A percentile compares a stretch with the other conserved stretches of the same genome.
These are phyloP conservation scores for Phytophthora multivora DNA, from an alignment of 352 stramenopile genomes.

Conservation along the genomic window DNA sequence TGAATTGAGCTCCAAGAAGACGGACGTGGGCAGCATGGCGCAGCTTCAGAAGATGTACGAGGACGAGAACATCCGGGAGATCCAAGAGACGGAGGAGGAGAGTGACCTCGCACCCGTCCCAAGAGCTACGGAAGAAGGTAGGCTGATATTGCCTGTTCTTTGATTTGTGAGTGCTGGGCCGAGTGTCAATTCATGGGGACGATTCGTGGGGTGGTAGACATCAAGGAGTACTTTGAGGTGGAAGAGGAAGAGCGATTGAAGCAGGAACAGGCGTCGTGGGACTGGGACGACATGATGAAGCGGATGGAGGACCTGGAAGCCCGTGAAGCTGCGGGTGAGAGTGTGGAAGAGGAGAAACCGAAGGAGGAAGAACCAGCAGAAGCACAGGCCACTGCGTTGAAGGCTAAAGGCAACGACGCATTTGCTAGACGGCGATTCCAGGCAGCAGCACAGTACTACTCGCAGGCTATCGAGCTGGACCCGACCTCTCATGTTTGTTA, in stretches of 20 bases:
- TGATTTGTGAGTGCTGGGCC: not conserved
- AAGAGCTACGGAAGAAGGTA: conserved; percentile 67
- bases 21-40: conserved; percentile 63
- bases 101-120: conserved; percentile 53
- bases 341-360: conserved; percentile 35
- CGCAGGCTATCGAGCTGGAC: conserved; percentile 83
- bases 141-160: not conserved
- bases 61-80: conserved; percentile 84
- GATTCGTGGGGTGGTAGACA: conserved; percentile 39
- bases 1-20: conserved; percentile 64
- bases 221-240: conserved; percentile 85
- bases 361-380: conserved; percentile 29
- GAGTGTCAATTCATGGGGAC: not conserved
- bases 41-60: conserved; percentile 88
- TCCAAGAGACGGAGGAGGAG: conserved; percentile 82
- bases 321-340: conserved; percentile 48
- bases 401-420: conserved; percentile 79
- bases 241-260: conserved; percentile 78
- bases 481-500: conserved; percentile 68
- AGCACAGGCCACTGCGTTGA: conserved; percentile 50
- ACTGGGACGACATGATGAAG: conserved; percentile 88
- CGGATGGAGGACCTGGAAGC: conserved; percentile 84
- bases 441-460: conserved; percentile 85
- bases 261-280: conserved; percentile 67
- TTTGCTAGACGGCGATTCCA: conserved; percentile 81